These are phyloP conservation scores for Alternaria longipes DNA, from an alignment of 2,329 filamentous ascomycete species.

Conservation along the genomic window DNA sequence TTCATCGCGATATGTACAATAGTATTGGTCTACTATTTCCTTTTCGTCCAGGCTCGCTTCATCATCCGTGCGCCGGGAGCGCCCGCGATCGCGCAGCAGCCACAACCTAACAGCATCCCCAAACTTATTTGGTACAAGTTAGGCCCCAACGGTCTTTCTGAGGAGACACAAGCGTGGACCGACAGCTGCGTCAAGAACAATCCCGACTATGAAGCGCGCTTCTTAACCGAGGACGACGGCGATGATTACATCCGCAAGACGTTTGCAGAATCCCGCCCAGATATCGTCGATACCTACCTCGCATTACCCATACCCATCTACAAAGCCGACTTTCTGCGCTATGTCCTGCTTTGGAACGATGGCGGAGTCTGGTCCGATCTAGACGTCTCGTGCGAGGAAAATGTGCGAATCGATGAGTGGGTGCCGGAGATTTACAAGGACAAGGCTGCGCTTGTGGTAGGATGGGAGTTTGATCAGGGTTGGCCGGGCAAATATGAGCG, in stretches of 20 bases:
- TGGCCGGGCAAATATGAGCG: constrained; percentile 26
- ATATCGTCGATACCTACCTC: constrained; percentile 51
- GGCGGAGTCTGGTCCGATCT: constrained; percentile 57
- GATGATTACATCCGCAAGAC: constrained; percentile 45
- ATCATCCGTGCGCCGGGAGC: not conserved
- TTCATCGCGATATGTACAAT: constrained; percentile 6
- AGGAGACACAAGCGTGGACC: constrained; percentile 43
- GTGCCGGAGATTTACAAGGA: constrained; percentile 47
- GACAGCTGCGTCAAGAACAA: constrained; percentile 44
- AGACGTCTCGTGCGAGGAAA: constrained; percentile 50
- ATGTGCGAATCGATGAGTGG: constrained; percentile 46
- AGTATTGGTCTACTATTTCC: constrained; percentile 9
- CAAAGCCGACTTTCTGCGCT: constrained; percentile 56
- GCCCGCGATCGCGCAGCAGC: not conserved
- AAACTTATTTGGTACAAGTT: constrained; percentile 54
- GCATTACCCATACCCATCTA: constrained; percentile 51
- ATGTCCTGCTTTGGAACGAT: constrained; percentile 53
- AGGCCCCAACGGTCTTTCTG: constrained; percentile 47
- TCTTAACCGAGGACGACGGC: constrained; percentile 44
- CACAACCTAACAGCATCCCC: constrained; percentile 29
- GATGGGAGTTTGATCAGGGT: constrained; percentile 51
- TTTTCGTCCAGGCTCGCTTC: constrained; percentile 2
- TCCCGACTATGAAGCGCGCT: constrained; percentile 37
- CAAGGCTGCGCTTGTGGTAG: constrained; percentile 48
- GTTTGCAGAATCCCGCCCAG: constrained; percentile 45